phyloP scores from a whole-genome alignment of 139 green algal species.

The Picochlorum costavermella region DNA sequence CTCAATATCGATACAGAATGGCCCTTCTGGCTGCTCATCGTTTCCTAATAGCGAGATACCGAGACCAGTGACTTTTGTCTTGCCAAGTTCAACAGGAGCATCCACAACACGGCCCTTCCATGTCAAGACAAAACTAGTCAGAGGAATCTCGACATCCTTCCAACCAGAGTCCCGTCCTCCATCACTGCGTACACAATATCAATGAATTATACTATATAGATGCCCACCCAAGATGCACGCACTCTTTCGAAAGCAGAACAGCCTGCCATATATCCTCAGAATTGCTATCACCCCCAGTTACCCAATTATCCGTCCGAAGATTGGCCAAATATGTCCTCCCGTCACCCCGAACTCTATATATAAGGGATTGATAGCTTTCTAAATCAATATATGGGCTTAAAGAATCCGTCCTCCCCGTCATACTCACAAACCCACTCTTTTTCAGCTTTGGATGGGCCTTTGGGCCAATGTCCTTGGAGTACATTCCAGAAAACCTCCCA shows the following conservation, averaged over 20 bases:
- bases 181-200: no score
- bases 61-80: constrained; percentile 30
- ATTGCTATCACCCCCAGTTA: constrained; percentile 22
- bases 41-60: constrained; percentile 37
- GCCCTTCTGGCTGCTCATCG: constrained; percentile 25
- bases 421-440: constrained; percentile 41
- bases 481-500: constrained; percentile 12
- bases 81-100: constrained; percentile 28
- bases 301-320: constrained; percentile 49
- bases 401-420: neutral
- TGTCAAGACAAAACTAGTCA: constrained; percentile 44
- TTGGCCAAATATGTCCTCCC: constrained; percentile 50
- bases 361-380: constrained; percentile 36
- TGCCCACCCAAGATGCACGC: no score
- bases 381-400: constrained; percentile 22
- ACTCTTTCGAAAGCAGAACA: constrained; percentile 43
- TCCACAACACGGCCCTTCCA: constrained; percentile 43
- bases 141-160: constrained; percentile 38
- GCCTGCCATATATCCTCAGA: constrained; percentile 52
- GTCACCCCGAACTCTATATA: constrained; percentile 40
- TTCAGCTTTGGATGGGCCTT: constrained; percentile 18
- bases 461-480: constrained; percentile 17
- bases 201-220: no score
- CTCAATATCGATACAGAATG: constrained; percentile 34
- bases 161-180: constrained; percentile 13